Percentiles rank a stretch among this genome's conserved stretches.
Conservation (phyloP, 768 basidiomycete genomes). For the Podaxis pistillaris region DNA sequence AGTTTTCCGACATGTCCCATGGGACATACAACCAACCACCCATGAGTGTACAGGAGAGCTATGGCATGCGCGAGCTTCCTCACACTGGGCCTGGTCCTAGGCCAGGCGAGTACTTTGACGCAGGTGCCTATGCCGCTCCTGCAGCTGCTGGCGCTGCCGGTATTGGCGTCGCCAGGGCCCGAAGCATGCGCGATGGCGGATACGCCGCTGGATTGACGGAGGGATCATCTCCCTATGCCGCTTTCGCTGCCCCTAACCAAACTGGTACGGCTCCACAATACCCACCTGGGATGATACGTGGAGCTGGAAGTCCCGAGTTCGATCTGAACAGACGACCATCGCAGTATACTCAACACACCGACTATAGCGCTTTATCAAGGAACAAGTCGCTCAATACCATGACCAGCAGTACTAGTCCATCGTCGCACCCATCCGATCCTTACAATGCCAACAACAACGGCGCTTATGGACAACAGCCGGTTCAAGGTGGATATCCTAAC, state of each 20-base stretch:
- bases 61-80: conserved; percentile 48
- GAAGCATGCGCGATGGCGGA: conserved; percentile 31
- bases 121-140: conserved; percentile 9
- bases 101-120: conserved; percentile 33
- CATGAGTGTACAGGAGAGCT: conserved; percentile 39
- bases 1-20: conserved; percentile 50
- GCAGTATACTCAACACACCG: conserved; percentile 5
- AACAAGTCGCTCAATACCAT: conserved; percentile 4
- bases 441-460: background rate
- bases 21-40: conserved; percentile 56
- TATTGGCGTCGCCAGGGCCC: conserved; percentile 40
- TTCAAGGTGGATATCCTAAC: background rate
- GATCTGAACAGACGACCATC: conserved; percentile 4
- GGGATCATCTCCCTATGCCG: conserved; percentile 36
- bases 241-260: conserved; percentile 31
- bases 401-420: background rate
- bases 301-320: conserved; percentile 10
- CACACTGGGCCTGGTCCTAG: conserved; percentile 14
- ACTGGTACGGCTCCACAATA: conserved; percentile 11
- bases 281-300: conserved; percentile 12
- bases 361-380: conserved; percentile 9
- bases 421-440: conserved; percentile 6
- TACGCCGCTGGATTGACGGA: conserved; percentile 35
- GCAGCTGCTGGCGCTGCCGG: conserved; percentile 28
- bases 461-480: background rate